Evolutionary conservation across 176 grass and related monocot species (phyloP).

Genomic region (Ananas comosus): DNA sequence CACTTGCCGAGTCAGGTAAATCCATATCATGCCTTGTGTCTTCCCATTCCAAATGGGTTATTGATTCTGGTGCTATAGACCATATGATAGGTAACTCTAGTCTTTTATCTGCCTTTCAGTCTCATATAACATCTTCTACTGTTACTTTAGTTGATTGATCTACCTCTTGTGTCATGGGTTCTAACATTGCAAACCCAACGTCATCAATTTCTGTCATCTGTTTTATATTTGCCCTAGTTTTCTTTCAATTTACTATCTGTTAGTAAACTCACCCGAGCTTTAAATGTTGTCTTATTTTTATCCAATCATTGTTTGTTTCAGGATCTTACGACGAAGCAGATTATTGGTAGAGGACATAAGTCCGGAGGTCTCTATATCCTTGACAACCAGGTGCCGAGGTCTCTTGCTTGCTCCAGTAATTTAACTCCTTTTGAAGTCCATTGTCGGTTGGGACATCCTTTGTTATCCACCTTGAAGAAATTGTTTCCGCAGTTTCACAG

Average conservation of each 20-base stretch:
- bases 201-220: neutral
- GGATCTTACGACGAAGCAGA: slow-evolving; percentile 4
- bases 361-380: neutral
- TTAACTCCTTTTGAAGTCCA: neutral
- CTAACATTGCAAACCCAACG: neutral
- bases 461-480: neutral
- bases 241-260: slow-evolving; percentile 2
- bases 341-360: neutral
- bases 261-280: neutral
- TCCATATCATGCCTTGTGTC: neutral
- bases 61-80: neutral
- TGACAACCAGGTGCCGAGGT: neutral
- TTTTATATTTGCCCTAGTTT: neutral
- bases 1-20: neutral
- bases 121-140: neutral
- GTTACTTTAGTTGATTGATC: neutral
- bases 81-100: neutral
- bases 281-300: neutral
- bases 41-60: neutral
- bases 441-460: neutral
- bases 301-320: neutral
- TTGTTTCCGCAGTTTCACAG: neutral
- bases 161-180: neutral
- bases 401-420: neutral
- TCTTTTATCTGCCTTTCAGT: neutral